Base-by-base conservation (phyloP, 371 early-diverging fungal genomes). In the Lichtheimia corymbifera region DNA sequence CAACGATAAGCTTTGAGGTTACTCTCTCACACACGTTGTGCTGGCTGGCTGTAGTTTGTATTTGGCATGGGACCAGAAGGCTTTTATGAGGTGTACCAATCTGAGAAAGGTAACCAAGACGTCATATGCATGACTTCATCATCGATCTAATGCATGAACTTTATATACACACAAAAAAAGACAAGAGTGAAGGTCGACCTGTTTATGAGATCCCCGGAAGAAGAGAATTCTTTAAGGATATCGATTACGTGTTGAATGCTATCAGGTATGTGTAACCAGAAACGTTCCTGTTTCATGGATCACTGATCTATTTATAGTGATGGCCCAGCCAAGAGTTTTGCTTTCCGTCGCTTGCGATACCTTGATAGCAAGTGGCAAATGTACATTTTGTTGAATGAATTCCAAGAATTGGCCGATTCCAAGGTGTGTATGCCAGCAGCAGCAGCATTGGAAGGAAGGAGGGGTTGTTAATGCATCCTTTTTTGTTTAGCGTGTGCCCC, bases 291-390 rank as follows among this genome's bases (percentile, higher is more conserved):
- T 9, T 35, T 6, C 11, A 35, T 56, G 45, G 30, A n/a, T 30
- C 4, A n/a, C 15, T 40, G 2, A 47, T 40, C 56, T 7, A 49
- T 22, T 35, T 28, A 11, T 55, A 78, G 77, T 51, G 96, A 99
- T 70, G 98, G 99, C 0, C 99, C 99, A 2, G 85, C 94, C 53
- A 99, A 98, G 74, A 90, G 91, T 50, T 97, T 95, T 82, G 95
- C 97, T 0, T 99, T 89, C 71, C 85, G 96, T 49, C 83, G 99
- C 43, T 77, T 99, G 50, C 87, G 94, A 40, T 97, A 97, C 74
- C 79, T 99, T 41, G 98, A 99, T 70, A 86, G 88, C 64, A 94
- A 94, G 68, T 99, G 97, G 89, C 88, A 93, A 70, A 91, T 98
- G 89, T 97, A 97, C 73, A 77, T 86, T 24, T 75, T 95, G 20